Percentiles rank a stretch among this genome's conserved stretches.
Conservation (phyloP, 2,329 filamentous ascomycete species). For the Epichloe aotearoae region DNA sequence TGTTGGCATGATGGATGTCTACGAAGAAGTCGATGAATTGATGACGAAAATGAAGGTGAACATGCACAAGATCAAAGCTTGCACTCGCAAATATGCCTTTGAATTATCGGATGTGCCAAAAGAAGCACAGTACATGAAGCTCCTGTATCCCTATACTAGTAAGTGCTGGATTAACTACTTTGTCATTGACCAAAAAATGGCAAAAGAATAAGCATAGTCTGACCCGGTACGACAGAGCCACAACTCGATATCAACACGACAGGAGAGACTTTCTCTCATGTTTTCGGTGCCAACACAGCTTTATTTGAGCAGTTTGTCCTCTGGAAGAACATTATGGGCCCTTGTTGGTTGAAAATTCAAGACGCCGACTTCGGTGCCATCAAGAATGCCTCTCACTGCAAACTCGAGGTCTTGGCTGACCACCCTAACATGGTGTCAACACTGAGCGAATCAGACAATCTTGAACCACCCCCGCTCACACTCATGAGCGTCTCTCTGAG, state of each 20-base stretch:
- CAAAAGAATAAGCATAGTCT: slow-evolving; percentile 5
- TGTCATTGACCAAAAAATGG: not conserved
- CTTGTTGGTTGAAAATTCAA: slow-evolving; percentile 89
- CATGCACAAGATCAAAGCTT: slow-evolving; percentile 89
- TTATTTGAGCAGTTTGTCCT: slow-evolving; percentile 97
- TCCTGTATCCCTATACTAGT: slow-evolving; percentile 90
- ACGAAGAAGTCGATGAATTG: slow-evolving; percentile 72
- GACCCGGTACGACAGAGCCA: slow-evolving; percentile 35
- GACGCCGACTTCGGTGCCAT: slow-evolving; percentile 71
- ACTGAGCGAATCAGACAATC: slow-evolving; percentile 62
- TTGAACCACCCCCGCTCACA: slow-evolving; percentile 77
- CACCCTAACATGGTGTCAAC: slow-evolving; percentile 65
- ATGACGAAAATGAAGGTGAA: slow-evolving; percentile 79
- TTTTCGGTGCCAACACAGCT: slow-evolving; percentile 86
- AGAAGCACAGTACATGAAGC: slow-evolving; percentile 82
- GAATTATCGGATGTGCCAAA: slow-evolving; percentile 78
- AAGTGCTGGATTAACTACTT: slow-evolving; percentile 7
- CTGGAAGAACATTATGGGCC: slow-evolving; percentile 98
- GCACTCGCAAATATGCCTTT: slow-evolving; percentile 86
- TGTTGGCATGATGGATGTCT: slow-evolving; percentile 79
- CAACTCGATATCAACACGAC: slow-evolving; percentile 54
- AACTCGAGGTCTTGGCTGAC: slow-evolving; percentile 73
- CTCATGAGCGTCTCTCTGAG: slow-evolving; percentile 91
- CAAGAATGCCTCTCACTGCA: slow-evolving; percentile 93
- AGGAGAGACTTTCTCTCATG: slow-evolving; percentile 84